Base-by-base conservation (phyloP, 352 stramenopile genomes). In the Phytopythium chamaehyphon region DNA sequence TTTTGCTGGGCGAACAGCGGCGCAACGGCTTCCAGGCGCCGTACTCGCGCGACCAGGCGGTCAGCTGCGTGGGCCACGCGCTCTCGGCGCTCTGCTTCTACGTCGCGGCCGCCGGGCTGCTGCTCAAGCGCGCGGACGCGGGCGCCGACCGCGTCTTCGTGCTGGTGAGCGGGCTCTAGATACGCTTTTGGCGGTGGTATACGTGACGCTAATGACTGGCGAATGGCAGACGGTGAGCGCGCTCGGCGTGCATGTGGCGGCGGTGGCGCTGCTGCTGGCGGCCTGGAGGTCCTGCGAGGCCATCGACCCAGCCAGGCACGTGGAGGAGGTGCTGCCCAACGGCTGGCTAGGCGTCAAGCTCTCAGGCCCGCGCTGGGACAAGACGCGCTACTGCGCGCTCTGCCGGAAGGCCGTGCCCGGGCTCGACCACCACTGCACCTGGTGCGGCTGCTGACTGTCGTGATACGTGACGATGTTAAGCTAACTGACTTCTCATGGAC, bases 351-450 rank as follows among this genome's bases (percentile, higher is more conserved):
- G 82, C 11, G 61, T 89, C 55, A 73, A 78, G 54, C 65, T 94
- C 2, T 54, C n/a, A 14, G 84, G 84, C 0, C 57, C 76, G 7
- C 64, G 84, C 24, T 94, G 84, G 84, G 82, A 90, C 28, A 94
- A 88, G 55, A 72, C 77, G 6, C 75, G 82, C 11, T 93, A 93
- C 53, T 95, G 84, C 21, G 76, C 82, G 3, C 49, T 93, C 14
- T 95, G 84, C 53, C 71, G 74, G 40, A 95, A 95, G 60, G 61
- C 72, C 0, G 72, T 93, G 12, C 84, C 84, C 1, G 84, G 84
- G 4, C 61, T 95, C 7, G 84, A 95, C 38, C 84, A 95, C 63
- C 84, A 95, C 54, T 95, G 84, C 70, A 95, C 84, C 11, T 95
- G 84, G 76, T 86, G 50, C 40, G 16, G 24, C 15, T 40, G 16